Percentiles rank a stretch among this genome's conserved stretches.
phyloP scores from a whole-genome alignment of 495 filamentous ascomycete genomes.

The Podospora australis region DNA sequence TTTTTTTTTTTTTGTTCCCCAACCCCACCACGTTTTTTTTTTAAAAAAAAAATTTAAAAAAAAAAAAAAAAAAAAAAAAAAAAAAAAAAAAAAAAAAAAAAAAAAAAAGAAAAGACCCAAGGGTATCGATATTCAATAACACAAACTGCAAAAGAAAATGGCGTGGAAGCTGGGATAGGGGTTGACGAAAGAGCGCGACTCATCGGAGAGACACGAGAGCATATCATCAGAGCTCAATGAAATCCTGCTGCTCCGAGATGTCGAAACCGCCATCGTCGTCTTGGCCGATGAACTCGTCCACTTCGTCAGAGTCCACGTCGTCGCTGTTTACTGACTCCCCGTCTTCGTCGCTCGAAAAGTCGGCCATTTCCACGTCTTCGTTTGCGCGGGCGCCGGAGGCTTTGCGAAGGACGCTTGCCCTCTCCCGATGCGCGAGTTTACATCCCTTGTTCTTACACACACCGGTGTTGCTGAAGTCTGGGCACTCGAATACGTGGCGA shows the following conservation, averaged over 20 bases:
- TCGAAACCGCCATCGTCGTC: conserved; percentile 34
- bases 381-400: conserved; percentile 16
- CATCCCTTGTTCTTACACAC: conserved; percentile 77
- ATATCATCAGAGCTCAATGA: conserved; percentile 36
- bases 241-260: conserved; percentile 40
- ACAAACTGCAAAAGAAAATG: conserved; percentile 1
- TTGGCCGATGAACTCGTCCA: conserved; percentile 61
- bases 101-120: neutral
- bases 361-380: conserved; percentile 57
- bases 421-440: conserved; percentile 79
- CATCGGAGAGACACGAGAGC: neutral
- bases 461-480: conserved; percentile 89
- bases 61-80: too few species aligned
- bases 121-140: neutral
- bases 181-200: conserved; percentile 1
- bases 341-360: conserved; percentile 81
- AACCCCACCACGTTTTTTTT: too few species aligned
- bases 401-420: conserved; percentile 60
- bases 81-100: too few species aligned
- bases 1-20: neutral
- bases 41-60: too few species aligned
- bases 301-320: conserved; percentile 83
- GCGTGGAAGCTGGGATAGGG: too few species aligned
- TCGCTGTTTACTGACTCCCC: conserved; percentile 71
- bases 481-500: conserved; percentile 84